These are phyloP conservation scores for Cucumis cinereus DNA, from an alignment of 306 rosid genomes.

Conservation along the genomic window DNA sequence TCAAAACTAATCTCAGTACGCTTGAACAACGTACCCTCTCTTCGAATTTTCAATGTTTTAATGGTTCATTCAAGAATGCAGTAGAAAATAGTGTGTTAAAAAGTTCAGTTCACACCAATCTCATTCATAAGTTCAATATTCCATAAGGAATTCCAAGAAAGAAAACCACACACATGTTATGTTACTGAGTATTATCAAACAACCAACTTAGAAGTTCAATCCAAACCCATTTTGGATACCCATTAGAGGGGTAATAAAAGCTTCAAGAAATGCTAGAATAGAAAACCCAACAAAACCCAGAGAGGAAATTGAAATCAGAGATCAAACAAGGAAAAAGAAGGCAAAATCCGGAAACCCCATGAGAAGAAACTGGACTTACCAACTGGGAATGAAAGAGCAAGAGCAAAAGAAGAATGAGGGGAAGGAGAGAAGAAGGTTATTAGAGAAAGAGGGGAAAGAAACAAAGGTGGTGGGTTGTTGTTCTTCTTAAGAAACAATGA, in stretches of 20 bases:
- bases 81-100: neutral
- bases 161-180: neutral
- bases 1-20: constrained; percentile 14
- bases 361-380: constrained; percentile 1
- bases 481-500: neutral
- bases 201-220: neutral
- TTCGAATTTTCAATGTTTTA: neutral
- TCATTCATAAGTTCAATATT: neutral
- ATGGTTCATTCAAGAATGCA: neutral
- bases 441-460: neutral
- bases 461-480: neutral
- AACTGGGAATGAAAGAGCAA: neutral
- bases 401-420: neutral
- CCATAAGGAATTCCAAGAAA: neutral
- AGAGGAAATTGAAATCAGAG: neutral
- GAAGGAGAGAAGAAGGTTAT: neutral
- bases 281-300: neutral
- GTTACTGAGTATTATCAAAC: neutral
- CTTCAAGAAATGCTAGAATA: neutral
- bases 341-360: neutral
- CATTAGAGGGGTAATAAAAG: neutral
- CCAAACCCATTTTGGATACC: neutral
- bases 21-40: neutral
- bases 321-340: neutral
- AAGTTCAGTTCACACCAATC: neutral